phyloP scores from a whole-genome alignment of 352 stramenopile genomes.

The Pythium aristosporum region DNA sequence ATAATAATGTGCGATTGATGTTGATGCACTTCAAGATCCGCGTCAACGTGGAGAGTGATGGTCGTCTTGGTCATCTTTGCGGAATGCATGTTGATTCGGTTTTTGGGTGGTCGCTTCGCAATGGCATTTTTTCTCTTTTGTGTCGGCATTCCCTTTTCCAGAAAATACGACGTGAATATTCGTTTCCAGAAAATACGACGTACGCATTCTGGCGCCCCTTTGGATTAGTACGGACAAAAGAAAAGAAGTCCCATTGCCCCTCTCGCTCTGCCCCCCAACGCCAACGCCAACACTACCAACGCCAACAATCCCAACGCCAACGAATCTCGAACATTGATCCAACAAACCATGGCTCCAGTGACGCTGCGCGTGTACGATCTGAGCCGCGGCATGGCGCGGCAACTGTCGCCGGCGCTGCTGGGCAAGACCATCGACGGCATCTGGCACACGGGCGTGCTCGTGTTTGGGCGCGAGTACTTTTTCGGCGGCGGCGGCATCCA shows the following conservation, averaged over 20 bases:
- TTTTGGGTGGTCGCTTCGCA: conserved; percentile 8
- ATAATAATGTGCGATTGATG: background rate
- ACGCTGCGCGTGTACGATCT: conserved; percentile 96
- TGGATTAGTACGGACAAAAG: background rate
- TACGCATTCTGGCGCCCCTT: background rate
- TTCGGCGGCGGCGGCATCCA: conserved; percentile 91
- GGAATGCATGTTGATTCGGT: conserved; percentile 3
- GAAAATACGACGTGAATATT: background rate
- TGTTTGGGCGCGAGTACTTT: conserved; percentile 92
- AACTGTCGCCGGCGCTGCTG: conserved; percentile 87
- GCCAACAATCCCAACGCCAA: background rate
- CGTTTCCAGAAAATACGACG: conserved; percentile 13
- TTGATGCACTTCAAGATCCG: conserved; percentile 5
- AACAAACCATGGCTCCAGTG: conserved; percentile 28
- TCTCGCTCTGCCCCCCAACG: background rate
- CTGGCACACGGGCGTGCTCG: conserved; percentile 86
- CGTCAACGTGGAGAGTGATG: conserved; percentile 12
- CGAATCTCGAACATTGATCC: too few species aligned
- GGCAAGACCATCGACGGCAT: conserved; percentile 94
- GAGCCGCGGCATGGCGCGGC: conserved; percentile 89
- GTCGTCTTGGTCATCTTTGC: background rate
- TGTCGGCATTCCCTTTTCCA: background rate
- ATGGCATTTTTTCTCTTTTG: background rate
- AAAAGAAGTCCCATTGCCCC: background rate
- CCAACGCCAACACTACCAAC: background rate